These are phyloP conservation scores for Leishmania tropica DNA, from an alignment of 208 protist species.

Conservation along the genomic window DNA sequence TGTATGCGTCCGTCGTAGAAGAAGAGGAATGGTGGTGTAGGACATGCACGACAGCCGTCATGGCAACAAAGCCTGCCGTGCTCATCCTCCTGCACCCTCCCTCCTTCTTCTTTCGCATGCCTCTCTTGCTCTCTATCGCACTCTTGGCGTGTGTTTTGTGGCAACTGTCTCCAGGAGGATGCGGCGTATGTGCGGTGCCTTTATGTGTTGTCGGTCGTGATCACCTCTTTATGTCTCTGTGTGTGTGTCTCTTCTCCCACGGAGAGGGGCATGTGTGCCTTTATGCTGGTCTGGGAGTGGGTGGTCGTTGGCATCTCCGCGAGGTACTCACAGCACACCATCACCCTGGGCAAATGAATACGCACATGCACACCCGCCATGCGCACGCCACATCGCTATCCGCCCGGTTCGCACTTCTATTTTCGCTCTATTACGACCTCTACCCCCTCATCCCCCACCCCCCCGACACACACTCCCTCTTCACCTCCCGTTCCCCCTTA, in stretches of 20 bases:
- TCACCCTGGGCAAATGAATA: background rate
- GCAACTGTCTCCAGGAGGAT: background rate
- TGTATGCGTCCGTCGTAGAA: background rate
- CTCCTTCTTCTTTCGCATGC: background rate
- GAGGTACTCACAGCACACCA: background rate
- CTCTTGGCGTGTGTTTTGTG: background rate
- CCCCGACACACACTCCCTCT: background rate
- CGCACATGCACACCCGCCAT: background rate
- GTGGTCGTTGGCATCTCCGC: background rate
- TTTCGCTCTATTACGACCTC: slow-evolving; percentile 2
- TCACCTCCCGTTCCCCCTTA: background rate
- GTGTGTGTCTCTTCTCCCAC: background rate
- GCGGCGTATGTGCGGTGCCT: background rate
- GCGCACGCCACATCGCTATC: background rate
- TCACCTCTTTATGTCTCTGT: background rate
- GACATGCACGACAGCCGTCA: background rate
- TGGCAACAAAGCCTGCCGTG: background rate
- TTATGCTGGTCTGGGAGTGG: background rate
- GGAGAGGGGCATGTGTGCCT: background rate
- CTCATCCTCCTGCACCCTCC: background rate
- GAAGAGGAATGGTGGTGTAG: background rate
- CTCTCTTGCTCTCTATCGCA: background rate
- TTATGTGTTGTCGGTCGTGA: background rate
- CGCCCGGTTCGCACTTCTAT: background rate
- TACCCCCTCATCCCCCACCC: too few relatives aligned